These are phyloP conservation scores for Salinomyces thailandicus DNA, from an alignment of 2,329 filamentous ascomycete genomes.

Conservation along the genomic window DNA sequence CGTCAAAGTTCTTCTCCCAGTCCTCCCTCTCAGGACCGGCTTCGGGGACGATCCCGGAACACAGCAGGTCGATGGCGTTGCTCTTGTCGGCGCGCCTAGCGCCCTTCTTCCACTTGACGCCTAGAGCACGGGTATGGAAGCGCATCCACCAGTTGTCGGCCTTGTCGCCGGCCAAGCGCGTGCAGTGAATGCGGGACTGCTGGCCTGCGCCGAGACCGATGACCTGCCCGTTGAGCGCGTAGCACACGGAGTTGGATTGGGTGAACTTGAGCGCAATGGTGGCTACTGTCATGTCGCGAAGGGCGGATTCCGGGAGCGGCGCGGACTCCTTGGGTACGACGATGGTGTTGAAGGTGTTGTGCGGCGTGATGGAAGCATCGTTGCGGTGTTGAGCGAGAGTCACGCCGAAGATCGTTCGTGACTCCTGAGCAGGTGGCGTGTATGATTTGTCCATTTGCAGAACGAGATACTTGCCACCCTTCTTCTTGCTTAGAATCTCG, in stretches of 20 bases:
- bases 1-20: slow-evolving; percentile 84
- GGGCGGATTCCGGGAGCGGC: slow-evolving; percentile 65
- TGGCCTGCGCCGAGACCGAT: slow-evolving; percentile 92
- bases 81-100: slow-evolving; percentile 95
- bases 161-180: slow-evolving; percentile 92
- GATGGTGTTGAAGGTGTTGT: slow-evolving; percentile 69
- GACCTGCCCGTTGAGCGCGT: slow-evolving; percentile 85
- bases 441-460: slow-evolving; percentile 89
- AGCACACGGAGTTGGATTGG: slow-evolving; percentile 98
- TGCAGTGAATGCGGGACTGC: slow-evolving; percentile 97
- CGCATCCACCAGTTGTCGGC: slow-evolving; percentile 99
- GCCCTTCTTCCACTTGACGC: slow-evolving; percentile 93
- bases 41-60: slow-evolving; percentile 79
- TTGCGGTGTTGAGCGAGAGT: slow-evolving; percentile 86
- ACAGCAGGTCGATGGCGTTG: slow-evolving; percentile 93
- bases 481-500: slow-evolving; percentile 92
- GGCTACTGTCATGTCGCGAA: slow-evolving; percentile 84
- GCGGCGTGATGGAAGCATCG: slow-evolving; percentile 73
- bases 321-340: slow-evolving; percentile 73
- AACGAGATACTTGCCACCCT: slow-evolving; percentile 92
- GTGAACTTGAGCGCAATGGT: slow-evolving; percentile 98
- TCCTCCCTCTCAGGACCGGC: slow-evolving; percentile 71
- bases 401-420: slow-evolving; percentile 81
- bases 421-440: slow-evolving; percentile 62
- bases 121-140: slow-evolving; percentile 81